phyloP scores from a whole-genome alignment of 352 stramenopile genomes.

The Elongisporangium senticosum region DNA sequence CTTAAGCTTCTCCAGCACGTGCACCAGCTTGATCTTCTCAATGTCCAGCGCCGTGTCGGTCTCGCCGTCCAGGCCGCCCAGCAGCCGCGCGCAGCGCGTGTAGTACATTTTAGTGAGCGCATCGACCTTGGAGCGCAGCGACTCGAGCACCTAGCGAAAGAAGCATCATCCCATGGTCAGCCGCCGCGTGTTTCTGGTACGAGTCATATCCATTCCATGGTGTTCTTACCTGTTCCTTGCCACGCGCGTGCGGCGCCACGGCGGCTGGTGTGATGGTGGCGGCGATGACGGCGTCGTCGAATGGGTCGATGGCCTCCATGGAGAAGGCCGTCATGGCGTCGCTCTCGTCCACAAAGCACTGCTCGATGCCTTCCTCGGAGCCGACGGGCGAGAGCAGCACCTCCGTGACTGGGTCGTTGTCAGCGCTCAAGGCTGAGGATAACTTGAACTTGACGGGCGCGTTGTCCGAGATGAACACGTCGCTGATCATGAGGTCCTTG shows the following conservation, averaged over 20 bases:
- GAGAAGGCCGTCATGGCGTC: constrained; percentile 60
- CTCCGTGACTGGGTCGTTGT: constrained; percentile 31
- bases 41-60: constrained; percentile 15
- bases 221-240: constrained; percentile 9
- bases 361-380: constrained; percentile 35
- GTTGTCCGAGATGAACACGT: constrained; percentile 28
- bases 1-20: constrained; percentile 44
- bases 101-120: constrained; percentile 59
- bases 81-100: constrained; percentile 40
- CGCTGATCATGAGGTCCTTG: constrained; percentile 36
- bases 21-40: constrained; percentile 42
- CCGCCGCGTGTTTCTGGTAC: constrained; percentile 8
- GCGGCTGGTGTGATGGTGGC: background rate
- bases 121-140: constrained; percentile 44
- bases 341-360: constrained; percentile 50
- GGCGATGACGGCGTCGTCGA: constrained; percentile 22
- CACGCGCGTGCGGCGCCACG: constrained; percentile 4
- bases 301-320: constrained; percentile 53
- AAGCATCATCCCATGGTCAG: constrained; percentile 15
- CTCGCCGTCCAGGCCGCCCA: constrained; percentile 11
- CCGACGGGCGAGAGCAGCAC: constrained; percentile 57
- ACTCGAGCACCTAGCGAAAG: constrained; percentile 27
- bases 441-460: constrained; percentile 13
- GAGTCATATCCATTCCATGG: background rate
- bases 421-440: constrained; percentile 9